Base-by-base conservation (phyloP, 2,329 filamentous ascomycete genomes). In the Apiospora malaysiana region DNA sequence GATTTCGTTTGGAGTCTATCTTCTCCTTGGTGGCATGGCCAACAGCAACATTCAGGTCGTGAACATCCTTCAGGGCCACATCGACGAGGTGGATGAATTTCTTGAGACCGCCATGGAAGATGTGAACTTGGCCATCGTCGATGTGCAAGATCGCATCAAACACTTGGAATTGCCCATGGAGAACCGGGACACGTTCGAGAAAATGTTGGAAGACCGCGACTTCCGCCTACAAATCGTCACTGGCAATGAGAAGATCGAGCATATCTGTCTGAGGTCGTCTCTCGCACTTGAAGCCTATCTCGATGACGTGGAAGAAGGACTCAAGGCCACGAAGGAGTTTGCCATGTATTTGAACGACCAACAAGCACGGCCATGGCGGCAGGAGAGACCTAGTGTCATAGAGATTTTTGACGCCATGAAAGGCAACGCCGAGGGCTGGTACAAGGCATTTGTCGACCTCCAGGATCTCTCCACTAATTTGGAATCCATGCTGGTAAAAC, bases 31-130 rank as follows among this genome's bases (percentile, higher is more conserved):
- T 77, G 91, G 91, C 72, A 89, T 97, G 80, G 95, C 96, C 69
- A 97, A 95, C 81, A 97, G 94, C 75, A 93, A 97, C 75, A 87
- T 90, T 45, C 93, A 97, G 79, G 95, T 98, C 16, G 91, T 97
- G 73, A 91, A 88, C 74, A 98, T 98, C 69, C 86, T 98, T 70
- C 94, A 98, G 78, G 91, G 90, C 18, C 95, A 98, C 80, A 96
- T 98, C 72, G 93, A 97, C 78, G 95, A 98, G 81, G 90, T 98
- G 42, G 96, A 98, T 81, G 91, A 92, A 76, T 98, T 97, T 77
- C 85, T 98, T 45, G 94, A 97, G 80, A 90, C 93, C 23, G 93
- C 94, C 0, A 89, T 94, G 59, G 94, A 97, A 76, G 95, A 98
- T 79, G 90, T 98, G 68, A 88, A 92, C 65, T 85, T 94, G 69